Percentiles rank a stretch among this genome's conserved stretches.
These are phyloP conservation scores for Ceratobasidium papillatum DNA, from an alignment of 1,284 basidiomycete species.

Conservation along the genomic window DNA sequence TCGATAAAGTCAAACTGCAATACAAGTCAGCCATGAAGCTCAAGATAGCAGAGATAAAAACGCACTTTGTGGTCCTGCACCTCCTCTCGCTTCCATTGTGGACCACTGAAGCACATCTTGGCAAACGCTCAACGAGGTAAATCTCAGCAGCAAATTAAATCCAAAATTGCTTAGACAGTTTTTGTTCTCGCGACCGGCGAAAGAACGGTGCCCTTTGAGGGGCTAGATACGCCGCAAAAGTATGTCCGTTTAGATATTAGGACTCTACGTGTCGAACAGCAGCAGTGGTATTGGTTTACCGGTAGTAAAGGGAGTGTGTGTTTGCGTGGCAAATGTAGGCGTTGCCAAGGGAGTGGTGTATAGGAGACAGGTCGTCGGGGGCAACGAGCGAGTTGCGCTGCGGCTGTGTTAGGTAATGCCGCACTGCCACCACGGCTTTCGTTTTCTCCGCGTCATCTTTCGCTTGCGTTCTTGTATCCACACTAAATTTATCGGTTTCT, in stretches of 20 bases:
- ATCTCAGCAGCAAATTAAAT: background rate
- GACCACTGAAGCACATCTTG: constrained; percentile 74
- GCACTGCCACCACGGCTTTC: constrained; percentile 5
- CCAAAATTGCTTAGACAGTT: background rate
- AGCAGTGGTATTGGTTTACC: background rate
- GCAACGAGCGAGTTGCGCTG: background rate
- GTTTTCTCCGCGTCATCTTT: background rate
- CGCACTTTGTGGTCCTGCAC: constrained; percentile 96
- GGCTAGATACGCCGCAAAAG: constrained; percentile 7
- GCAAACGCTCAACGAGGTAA: constrained; percentile 41
- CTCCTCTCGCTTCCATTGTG: constrained; percentile 95
- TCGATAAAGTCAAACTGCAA: constrained; percentile 96
- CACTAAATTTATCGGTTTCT: background rate
- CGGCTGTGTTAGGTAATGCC: constrained; percentile 7
- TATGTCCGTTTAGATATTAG: background rate
- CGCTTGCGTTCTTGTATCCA: background rate
- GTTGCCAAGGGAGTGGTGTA: constrained; percentile 23
- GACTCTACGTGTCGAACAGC: background rate
- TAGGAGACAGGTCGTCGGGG: background rate
- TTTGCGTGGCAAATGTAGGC: background rate
- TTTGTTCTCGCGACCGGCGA: constrained; percentile 40
- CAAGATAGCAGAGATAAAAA: background rate
- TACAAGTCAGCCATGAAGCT: constrained; percentile 19
- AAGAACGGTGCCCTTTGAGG: constrained; percentile 10
- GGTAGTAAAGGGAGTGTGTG: constrained; percentile 20